phyloP scores from a whole-genome alignment of 495 filamentous ascomycete genomes.

The Podospora australis region DNA sequence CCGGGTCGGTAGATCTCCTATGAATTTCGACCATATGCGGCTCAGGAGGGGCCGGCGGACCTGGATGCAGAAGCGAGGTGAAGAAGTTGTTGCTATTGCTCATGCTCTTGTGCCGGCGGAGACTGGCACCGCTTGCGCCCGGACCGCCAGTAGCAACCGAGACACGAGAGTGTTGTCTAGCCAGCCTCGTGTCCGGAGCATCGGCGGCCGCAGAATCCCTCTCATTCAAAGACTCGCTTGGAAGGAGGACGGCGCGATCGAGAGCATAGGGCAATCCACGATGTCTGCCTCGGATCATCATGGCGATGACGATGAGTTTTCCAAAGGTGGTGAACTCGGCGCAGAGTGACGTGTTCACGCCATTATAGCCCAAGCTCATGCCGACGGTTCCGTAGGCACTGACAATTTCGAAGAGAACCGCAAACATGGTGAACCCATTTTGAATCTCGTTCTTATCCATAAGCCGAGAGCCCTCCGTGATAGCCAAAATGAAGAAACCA shows the following conservation, averaged over 20 bases:
- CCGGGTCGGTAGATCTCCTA: conserved; percentile 11
- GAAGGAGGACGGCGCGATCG: conserved; percentile 82
- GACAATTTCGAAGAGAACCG: conserved; percentile 82
- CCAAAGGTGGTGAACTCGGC: conserved; percentile 70
- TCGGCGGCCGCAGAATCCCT: conserved; percentile 59
- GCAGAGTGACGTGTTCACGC: conserved; percentile 68
- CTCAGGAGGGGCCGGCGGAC: conserved; percentile 21
- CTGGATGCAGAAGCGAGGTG: conserved; percentile 33
- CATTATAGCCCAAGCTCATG: conserved; percentile 73
- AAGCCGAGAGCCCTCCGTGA: conserved; percentile 62
- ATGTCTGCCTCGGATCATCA: conserved; percentile 89
- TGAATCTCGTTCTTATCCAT: conserved; percentile 22
- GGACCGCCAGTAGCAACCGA: conserved; percentile 31
- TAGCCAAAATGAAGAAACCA: conserved; percentile 79
- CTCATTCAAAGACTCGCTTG: conserved; percentile 67
- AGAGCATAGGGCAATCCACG: conserved; percentile 88
- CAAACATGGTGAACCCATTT: conserved; percentile 73
- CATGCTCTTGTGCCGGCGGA: conserved; percentile 16
- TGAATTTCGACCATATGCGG: neutral
- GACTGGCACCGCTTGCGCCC: conserved; percentile 14
- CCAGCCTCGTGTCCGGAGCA: conserved; percentile 47
- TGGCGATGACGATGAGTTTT: conserved; percentile 89
- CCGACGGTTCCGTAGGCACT: conserved; percentile 95
- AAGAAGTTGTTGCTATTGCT: conserved; percentile 27
- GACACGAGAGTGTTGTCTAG: conserved; percentile 48